Evolutionary conservation across 495 filamentous ascomycete species (phyloP), one percentile per base, ranked within the genome.

Genomic region (Hyaloscypha bicolor): DNA sequence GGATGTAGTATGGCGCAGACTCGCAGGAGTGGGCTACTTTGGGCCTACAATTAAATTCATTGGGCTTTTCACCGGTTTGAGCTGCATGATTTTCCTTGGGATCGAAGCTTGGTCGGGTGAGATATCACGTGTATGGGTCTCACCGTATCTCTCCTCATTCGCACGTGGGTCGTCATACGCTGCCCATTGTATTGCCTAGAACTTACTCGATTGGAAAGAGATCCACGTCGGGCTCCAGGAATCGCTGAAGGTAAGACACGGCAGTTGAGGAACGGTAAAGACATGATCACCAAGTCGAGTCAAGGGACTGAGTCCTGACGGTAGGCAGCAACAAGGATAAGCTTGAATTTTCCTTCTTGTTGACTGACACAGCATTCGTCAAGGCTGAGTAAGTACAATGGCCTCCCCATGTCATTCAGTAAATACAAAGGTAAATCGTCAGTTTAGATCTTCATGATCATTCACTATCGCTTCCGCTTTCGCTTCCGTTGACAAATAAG

Each of bases 401-500:
- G 56, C 56, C 56, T 60, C 56, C 56, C 56, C 56, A 60, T 37
- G 19, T 32, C 30, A 33, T 60, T 60, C 56, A 64, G 51, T 64
- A 64, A 56, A 64, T 64, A 64, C 62, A 57, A 33, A 53, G 30
- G 21, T 57, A 32, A 37, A 60, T 33, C 19, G 32, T 60, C 29
- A 60, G 56, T 25, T 60, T 4, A 57, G 67, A 69, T 65, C 66
- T 69, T 69, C 55, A 65, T 69, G 67, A 69, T 65, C 67, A 69
- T 69, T 60, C 56, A 67, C 32, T 55, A 33, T 45, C 55, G n/a
- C 21, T 29, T 19, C 60, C 39, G 35, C 25, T 25, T 25, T 25
- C 25, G 25, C 32, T 62, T 55, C 48, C 37, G 16, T 31, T n/a
- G 29, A 60, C 29, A 16, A 37, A 33, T 11, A 32, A 32, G n/a